Evolutionary conservation across 2,329 filamentous ascomycete species (phyloP).

Genomic region (Emergomyces orientalis): DNA sequence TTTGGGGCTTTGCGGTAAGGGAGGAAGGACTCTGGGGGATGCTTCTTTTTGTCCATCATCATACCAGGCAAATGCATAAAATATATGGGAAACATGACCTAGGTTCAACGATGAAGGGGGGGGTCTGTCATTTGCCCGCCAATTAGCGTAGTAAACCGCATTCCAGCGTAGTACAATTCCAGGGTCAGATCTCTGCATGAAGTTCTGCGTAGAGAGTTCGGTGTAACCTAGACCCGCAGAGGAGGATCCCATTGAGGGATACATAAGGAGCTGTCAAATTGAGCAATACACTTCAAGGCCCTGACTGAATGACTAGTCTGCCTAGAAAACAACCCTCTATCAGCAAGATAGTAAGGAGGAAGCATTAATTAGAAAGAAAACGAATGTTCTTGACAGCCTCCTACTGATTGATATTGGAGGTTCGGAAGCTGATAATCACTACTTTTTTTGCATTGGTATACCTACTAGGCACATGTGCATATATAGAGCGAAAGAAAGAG

Average conservation of each 20-base stretch:
- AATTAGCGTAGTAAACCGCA: constrained; percentile 78
- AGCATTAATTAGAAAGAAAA: not conserved
- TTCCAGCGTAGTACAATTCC: constrained; percentile 46
- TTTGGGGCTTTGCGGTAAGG: not conserved
- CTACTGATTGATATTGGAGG: not conserved
- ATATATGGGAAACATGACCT: constrained; percentile 68
- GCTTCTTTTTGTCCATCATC: not conserved
- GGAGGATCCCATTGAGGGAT: not conserved
- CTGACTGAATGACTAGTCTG: not conserved
- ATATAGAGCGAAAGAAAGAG: not conserved
- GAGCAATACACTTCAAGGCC: not conserved
- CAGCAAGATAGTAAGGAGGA: not conserved
- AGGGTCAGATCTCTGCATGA: constrained; percentile 19
- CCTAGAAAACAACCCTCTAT: not conserved
- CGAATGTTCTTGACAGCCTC: not conserved
- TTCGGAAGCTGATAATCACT: not conserved
- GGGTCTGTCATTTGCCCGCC: constrained; percentile 61
- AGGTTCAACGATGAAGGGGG: constrained; percentile 66
- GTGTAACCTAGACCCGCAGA: not conserved
- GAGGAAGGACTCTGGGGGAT: not conserved
- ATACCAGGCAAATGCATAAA: constrained; percentile 68
- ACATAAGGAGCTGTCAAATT: not conserved
- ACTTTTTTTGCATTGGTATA: not conserved
- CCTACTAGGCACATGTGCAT: not conserved
- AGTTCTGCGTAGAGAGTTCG: not conserved